phyloP scores from a whole-genome alignment of 2,329 filamentous ascomycete genomes.

The Drechslerella dactyloides region DNA sequence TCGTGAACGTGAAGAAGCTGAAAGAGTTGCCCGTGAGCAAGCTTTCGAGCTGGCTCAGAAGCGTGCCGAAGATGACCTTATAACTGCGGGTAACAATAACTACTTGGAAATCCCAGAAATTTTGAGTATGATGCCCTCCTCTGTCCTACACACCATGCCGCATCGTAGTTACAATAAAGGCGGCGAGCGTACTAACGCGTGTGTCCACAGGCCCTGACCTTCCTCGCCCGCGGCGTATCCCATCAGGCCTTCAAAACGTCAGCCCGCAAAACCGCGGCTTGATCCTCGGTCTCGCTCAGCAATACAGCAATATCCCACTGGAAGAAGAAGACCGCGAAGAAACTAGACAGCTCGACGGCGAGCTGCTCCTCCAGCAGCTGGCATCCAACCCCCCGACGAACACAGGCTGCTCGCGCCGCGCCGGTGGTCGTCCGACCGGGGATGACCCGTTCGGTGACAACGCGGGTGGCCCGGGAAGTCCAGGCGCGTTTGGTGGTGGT shows the following conservation, averaged over 20 bases:
- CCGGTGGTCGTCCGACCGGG: not conserved
- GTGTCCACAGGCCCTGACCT: not conserved
- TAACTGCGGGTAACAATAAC: not conserved
- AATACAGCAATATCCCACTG: conserved; percentile 12
- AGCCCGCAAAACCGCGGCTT: conserved; percentile 10
- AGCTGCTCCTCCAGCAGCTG: conserved; percentile 16
- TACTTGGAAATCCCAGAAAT: not conserved
- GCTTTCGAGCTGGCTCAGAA: no score
- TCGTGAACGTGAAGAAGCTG: not conserved
- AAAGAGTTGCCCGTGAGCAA: not conserved
- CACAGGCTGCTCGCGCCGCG: conserved; percentile 2
- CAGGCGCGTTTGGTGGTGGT: not conserved
- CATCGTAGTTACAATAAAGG: no score
- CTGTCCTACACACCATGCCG: no score
- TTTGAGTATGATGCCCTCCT: no score
- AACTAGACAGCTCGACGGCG: conserved; percentile 16
- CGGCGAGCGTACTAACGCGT: no score
- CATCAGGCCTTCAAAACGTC: not conserved
- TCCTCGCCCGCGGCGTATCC: not conserved
- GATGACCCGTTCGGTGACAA: not conserved
- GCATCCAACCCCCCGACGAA: not conserved
- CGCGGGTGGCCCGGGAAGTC: not conserved
- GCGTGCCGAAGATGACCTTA: not conserved
- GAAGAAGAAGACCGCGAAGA: conserved; percentile 29
- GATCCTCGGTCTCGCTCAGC: conserved; percentile 12